Conservation (phyloP, 1,284 basidiomycete genomes). For the Puccinia novopanici region DNA sequence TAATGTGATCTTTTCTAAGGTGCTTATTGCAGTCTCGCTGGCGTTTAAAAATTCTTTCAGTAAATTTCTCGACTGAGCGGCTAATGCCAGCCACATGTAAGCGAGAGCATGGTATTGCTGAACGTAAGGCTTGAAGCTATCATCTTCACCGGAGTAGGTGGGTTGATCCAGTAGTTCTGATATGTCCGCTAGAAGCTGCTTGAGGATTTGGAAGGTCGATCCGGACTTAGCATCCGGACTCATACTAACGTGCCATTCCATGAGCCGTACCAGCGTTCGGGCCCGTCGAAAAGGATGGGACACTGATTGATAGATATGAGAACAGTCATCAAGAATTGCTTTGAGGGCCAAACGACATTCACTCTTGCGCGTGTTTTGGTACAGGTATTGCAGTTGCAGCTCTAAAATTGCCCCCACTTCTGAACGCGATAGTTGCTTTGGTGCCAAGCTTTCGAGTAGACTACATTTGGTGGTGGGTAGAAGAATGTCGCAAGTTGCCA, state of each 20-base stretch:
- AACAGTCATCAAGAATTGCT: slow-evolving; percentile 32
- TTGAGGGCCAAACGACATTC: slow-evolving; percentile 35
- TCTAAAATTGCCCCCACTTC: slow-evolving; percentile 41
- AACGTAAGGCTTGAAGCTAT: slow-evolving; percentile 17
- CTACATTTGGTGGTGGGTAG: slow-evolving; percentile 36
- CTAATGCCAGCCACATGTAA: slow-evolving; percentile 43
- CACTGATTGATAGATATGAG: slow-evolving; percentile 29
- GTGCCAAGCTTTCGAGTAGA: slow-evolving; percentile 33
- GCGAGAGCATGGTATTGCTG: slow-evolving; percentile 28
- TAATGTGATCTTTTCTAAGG: slow-evolving; percentile 27
- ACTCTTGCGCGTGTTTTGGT: slow-evolving; percentile 33
- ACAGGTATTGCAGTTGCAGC: slow-evolving; percentile 43
- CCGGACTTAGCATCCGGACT: slow-evolving; percentile 16
- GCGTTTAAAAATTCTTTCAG: slow-evolving; percentile 22
- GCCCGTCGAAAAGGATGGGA: slow-evolving; percentile 42
- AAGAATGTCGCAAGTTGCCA: slow-evolving; percentile 47
- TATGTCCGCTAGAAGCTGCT: slow-evolving; percentile 24
- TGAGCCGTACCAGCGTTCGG: slow-evolving; percentile 34
- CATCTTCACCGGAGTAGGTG: slow-evolving; percentile 26
- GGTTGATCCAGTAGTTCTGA: slow-evolving; percentile 11
- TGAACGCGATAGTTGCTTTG: slow-evolving; percentile 14
- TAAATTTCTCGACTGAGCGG: slow-evolving; percentile 24
- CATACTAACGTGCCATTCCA: slow-evolving; percentile 48
- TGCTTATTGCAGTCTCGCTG: slow-evolving; percentile 24
- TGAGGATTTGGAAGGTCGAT: slow-evolving; percentile 16